These are phyloP conservation scores for Colletotrichum echinochloae DNA, from an alignment of 2,329 filamentous ascomycete species.

Conservation along the genomic window DNA sequence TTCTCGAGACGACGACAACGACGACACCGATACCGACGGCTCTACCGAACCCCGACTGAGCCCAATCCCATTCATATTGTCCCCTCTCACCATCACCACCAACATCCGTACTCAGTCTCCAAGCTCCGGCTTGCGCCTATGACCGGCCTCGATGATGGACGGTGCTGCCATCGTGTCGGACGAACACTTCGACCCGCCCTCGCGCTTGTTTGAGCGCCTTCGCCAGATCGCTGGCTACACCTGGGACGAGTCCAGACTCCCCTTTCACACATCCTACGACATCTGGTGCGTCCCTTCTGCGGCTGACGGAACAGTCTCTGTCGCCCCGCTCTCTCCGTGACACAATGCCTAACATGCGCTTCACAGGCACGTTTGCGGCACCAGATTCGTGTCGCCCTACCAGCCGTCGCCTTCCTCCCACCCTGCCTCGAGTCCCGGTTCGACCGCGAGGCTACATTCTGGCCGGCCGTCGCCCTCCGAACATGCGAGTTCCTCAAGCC, in stretches of 20 bases:
- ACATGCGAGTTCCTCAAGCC: constrained; percentile 50
- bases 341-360: constrained; percentile 36
- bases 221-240: constrained; percentile 79
- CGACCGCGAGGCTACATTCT: constrained; percentile 55
- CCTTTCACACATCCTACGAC: constrained; percentile 80
- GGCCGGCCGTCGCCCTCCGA: constrained; percentile 60
- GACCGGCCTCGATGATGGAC: constrained; percentile 60
- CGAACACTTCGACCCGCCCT: constrained; percentile 71
- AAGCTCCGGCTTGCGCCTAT: constrained; percentile 42
- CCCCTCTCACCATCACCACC: constrained; percentile 43
- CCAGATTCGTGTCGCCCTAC: constrained; percentile 65
- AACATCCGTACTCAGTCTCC: constrained; percentile 32
- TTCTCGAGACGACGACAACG: constrained; percentile 8
- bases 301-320: neutral
- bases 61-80: constrained; percentile 33
- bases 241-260: constrained; percentile 75
- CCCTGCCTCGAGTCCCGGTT: constrained; percentile 58
- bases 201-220: constrained; percentile 78
- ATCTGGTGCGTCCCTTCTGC: constrained; percentile 73
- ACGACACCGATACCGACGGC: constrained; percentile 2
- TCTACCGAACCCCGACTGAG: constrained; percentile 1
- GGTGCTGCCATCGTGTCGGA: constrained; percentile 61
- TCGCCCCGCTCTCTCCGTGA: neutral
- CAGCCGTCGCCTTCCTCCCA: constrained; percentile 59
- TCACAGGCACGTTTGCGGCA: constrained; percentile 74